Base-by-base conservation (phyloP, 305 asterid species). In the Fraxinus baroniana region DNA sequence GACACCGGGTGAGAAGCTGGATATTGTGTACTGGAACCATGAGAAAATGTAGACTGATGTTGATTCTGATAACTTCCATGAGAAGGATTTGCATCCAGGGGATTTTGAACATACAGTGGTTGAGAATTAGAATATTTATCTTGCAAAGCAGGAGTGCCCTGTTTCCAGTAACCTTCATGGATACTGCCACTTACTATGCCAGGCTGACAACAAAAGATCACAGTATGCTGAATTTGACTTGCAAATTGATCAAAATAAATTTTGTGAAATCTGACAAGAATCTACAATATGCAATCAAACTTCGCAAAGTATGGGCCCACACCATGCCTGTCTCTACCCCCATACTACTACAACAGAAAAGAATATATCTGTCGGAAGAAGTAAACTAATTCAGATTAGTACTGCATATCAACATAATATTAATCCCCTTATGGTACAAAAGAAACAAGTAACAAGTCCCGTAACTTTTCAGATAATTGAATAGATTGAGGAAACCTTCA, bases 141-240 rank as follows among this genome's bases (percentile, higher is more conserved):
- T 79, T 87, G 97, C 78, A 85, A 87, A 87, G 85, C 86, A 80
- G 94, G 85, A 88, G 92, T 81, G 35, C 86, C 91, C 84, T 88
- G 88, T 71, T 89, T 91, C 98, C 97, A 92, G 89, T 93, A 88
- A 88, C 87, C 90, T 78, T 89, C 98, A 79, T 87, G 83, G 64
- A 78, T 83, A 82, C 85, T 82, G 81, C 90, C 91, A 86, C 89
- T 89, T 55, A 66, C 90, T 79, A 90, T 79, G 86, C 90, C 92
- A 88, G 97, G 88, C 99, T 97, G 97, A 82, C 85, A 87, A 89
- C 75, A 83, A 74, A 88, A 86, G 80, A 86, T 79, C 88, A 86
- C 71, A 72, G 72, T 30, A 73, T 86, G 80, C 79, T 81, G 60
- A 74, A 73, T 86, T 81, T 85, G 80, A 81, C 83, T 83, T 13